Conservation (phyloP, 495 filamentous ascomycete genomes). For the Rhypophila decipiens region DNA sequence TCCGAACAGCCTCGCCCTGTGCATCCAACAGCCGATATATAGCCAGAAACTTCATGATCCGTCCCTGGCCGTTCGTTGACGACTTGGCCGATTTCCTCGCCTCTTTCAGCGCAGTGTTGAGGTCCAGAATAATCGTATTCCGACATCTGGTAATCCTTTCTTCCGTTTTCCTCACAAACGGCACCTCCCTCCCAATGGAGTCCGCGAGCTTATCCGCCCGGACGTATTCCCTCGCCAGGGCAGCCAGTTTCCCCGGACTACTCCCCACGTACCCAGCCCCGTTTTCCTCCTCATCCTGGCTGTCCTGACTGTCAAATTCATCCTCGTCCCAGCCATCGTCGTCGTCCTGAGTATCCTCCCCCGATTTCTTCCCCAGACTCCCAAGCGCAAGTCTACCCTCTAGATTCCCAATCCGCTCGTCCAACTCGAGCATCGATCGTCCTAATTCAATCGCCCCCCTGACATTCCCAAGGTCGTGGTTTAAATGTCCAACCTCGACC, state of each 20-base stretch:
- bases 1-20: slow-evolving; percentile 65
- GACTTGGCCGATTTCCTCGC: slow-evolving; percentile 47
- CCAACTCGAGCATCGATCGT: slow-evolving; percentile 62
- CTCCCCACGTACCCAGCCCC: slow-evolving; percentile 26
- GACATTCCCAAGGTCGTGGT: slow-evolving; percentile 34
- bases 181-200: slow-evolving; percentile 33
- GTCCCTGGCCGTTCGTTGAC: slow-evolving; percentile 49
- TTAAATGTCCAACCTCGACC: slow-evolving; percentile 35
- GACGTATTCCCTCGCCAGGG: slow-evolving; percentile 39
- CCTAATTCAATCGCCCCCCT: slow-evolving; percentile 46
- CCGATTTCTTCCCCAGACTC: slow-evolving; percentile 26
- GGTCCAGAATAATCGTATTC: slow-evolving; percentile 77
- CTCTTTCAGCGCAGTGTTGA: slow-evolving; percentile 73
- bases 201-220: slow-evolving; percentile 31
- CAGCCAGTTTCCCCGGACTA: slow-evolving; percentile 35
- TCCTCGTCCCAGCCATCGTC: slow-evolving; percentile 20
- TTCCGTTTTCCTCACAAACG: slow-evolving; percentile 46
- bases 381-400: slow-evolving; percentile 57
- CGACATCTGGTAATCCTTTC: slow-evolving; percentile 46
- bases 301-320: slow-evolving; percentile 14
- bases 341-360: slow-evolving; percentile 28
- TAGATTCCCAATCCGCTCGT: slow-evolving; percentile 63
- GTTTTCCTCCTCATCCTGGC: slow-evolving; percentile 21
- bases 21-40: slow-evolving; percentile 77
- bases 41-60: slow-evolving; percentile 62